phyloP scores from a whole-genome alignment of 352 stramenopile species.

The Phytophthora podocarpi region DNA sequence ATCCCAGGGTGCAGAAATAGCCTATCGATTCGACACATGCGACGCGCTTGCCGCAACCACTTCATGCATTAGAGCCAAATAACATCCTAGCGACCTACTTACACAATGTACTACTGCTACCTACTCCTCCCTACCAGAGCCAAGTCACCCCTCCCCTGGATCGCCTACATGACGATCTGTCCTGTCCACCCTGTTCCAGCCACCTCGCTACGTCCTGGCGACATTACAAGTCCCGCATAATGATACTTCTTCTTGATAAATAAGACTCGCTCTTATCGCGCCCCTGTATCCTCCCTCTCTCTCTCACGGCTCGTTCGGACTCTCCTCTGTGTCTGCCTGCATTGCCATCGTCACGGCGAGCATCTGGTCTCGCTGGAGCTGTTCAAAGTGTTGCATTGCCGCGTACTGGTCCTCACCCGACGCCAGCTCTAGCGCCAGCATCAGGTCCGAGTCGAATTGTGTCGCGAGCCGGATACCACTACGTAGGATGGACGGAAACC shows the following conservation, averaged over 20 bases:
- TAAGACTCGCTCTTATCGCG: slow-evolving; percentile 31
- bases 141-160: not conserved
- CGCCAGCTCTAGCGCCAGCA: slow-evolving; percentile 66
- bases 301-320: slow-evolving; percentile 52
- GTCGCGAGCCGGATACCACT: slow-evolving; percentile 43
- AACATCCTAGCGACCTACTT: slow-evolving; percentile 12
- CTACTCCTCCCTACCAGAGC: slow-evolving; percentile 26
- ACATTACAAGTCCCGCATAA: slow-evolving; percentile 17
- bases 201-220: not conserved
- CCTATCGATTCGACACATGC: no score
- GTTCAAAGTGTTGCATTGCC: slow-evolving; percentile 66
- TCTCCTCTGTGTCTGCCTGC: slow-evolving; percentile 52
- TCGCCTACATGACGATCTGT: slow-evolving; percentile 4
- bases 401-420: slow-evolving; percentile 71
- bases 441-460: slow-evolving; percentile 62
- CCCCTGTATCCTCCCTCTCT: slow-evolving; percentile 8
- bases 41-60: not conserved
- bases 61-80: slow-evolving; percentile 16
- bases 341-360: slow-evolving; percentile 59
- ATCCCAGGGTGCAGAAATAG: no score
- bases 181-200: slow-evolving; percentile 4
- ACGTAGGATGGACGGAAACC: slow-evolving; percentile 50
- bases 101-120: slow-evolving; percentile 18
- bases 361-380: slow-evolving; percentile 57
- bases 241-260: slow-evolving; percentile 52